Conservation (phyloP, 495 filamentous ascomycete species). For the Penicillium angulare region DNA sequence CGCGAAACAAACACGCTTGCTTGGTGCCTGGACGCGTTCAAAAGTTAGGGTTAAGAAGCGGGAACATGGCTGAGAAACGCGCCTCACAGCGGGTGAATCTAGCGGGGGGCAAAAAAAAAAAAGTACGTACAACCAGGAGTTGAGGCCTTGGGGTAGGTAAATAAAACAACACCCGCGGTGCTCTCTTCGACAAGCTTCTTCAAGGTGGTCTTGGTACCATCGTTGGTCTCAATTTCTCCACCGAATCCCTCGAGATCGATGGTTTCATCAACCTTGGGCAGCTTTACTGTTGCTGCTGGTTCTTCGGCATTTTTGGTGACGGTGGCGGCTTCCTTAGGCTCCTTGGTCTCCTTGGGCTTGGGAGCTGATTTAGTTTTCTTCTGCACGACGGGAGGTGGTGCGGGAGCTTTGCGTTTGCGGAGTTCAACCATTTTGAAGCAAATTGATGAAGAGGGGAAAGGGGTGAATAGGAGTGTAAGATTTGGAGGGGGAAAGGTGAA, state of each 20-base stretch:
- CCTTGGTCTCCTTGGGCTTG: conserved; percentile 29
- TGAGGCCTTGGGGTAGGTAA: conserved; percentile 94
- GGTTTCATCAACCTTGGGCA: conserved; percentile 47
- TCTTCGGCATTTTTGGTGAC: conserved; percentile 34
- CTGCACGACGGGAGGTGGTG: conserved; percentile 50
- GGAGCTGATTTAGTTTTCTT: conserved; percentile 40
- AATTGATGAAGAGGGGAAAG: not conserved
- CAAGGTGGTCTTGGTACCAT: conserved; percentile 74
- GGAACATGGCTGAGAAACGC: not conserved
- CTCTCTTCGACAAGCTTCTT: conserved; percentile 76
- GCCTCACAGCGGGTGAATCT: not conserved
- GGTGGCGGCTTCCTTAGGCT: conserved; percentile 47
- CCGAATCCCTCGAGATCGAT: conserved; percentile 72
- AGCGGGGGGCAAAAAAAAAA: not conserved
- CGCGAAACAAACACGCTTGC: conserved; percentile 91
- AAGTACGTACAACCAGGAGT: conserved; percentile 85
- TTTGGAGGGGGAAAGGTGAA: not conserved
- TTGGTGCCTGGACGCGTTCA: conserved; percentile 63
- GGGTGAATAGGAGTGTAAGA: too few species aligned
- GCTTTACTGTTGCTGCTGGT: conserved; percentile 19
- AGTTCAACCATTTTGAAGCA: conserved; percentile 56
- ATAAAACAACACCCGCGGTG: conserved; percentile 82
- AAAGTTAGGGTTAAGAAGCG: not conserved
- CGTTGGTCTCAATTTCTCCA: conserved; percentile 80
- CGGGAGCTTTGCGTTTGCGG: conserved; percentile 71